Conservation (phyloP, 2,329 filamentous ascomycete genomes). For the Penicillium griseofulvum region DNA sequence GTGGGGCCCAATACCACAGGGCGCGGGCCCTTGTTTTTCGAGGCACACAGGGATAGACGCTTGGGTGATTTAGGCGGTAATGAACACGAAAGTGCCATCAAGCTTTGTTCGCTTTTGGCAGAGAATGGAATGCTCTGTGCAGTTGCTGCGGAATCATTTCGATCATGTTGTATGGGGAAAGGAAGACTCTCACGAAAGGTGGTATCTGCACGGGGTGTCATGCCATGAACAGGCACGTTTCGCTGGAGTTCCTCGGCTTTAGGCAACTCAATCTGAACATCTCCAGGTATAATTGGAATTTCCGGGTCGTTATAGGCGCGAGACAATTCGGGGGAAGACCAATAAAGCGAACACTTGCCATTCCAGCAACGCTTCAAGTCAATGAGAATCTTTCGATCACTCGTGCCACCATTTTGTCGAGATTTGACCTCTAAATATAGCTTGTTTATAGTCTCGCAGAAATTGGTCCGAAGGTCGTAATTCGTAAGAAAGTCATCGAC, state of each 20-base stretch:
- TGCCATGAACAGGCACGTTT: slow-evolving; percentile 1
- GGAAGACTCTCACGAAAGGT: slow-evolving; percentile 18
- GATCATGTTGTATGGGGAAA: slow-evolving; percentile 28
- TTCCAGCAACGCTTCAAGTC: slow-evolving; percentile 98
- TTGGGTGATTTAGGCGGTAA: slow-evolving; percentile 52
- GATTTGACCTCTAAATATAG: slow-evolving; percentile 54
- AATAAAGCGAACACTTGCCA: slow-evolving; percentile 82
- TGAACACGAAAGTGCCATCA: slow-evolving; percentile 60
- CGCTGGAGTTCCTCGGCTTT: slow-evolving; percentile 20
- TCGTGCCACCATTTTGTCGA: slow-evolving; percentile 54
- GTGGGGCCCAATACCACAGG: slow-evolving; percentile 41
- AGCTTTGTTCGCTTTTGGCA: slow-evolving; percentile 49
- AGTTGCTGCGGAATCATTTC: slow-evolving; percentile 38
- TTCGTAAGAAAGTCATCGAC: slow-evolving; percentile 86
- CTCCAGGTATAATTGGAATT: slow-evolving; percentile 71
- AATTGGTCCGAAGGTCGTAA: slow-evolving; percentile 68
- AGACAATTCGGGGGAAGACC: slow-evolving; percentile 71
- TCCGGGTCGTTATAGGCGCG: slow-evolving; percentile 58
- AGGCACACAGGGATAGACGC: slow-evolving; percentile 32
- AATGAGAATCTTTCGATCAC: slow-evolving; percentile 79
- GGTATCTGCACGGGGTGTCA: slow-evolving; percentile 6
- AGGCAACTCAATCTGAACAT: slow-evolving; percentile 60
- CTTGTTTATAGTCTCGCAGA: slow-evolving; percentile 76
- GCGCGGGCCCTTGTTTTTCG: slow-evolving; percentile 39
- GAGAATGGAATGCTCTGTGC: slow-evolving; percentile 38